Conservation (phyloP, 2,329 filamentous ascomycete genomes). For the Xylariaceae sp. region DNA sequence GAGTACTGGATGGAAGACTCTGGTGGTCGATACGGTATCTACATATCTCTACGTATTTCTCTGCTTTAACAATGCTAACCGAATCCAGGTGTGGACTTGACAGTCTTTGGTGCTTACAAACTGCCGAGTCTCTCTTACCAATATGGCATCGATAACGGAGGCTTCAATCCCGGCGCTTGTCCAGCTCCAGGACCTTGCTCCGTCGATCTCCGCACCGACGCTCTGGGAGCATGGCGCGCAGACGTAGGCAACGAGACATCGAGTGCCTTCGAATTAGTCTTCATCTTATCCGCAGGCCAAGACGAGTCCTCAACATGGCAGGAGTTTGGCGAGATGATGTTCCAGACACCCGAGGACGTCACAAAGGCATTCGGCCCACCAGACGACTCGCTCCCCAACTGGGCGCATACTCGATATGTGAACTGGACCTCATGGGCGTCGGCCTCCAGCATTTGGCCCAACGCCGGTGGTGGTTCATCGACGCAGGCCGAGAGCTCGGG, state of each 20-base stretch:
- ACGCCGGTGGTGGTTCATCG: slow-evolving; percentile 47
- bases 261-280: slow-evolving; percentile 45
- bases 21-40: slow-evolving; percentile 37
- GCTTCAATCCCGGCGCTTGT: slow-evolving; percentile 45
- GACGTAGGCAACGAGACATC: slow-evolving; percentile 48
- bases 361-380: slow-evolving; percentile 47
- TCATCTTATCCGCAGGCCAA: slow-evolving; percentile 50
- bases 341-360: slow-evolving; percentile 42
- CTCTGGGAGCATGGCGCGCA: slow-evolving; percentile 43
- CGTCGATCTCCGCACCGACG: slow-evolving; percentile 45
- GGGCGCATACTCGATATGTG: slow-evolving; percentile 46
- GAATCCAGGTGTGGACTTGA: slow-evolving; percentile 44
- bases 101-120: slow-evolving; percentile 47
- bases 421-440: slow-evolving; percentile 50
- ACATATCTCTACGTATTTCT: not conserved
- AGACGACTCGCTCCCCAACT: slow-evolving; percentile 39
- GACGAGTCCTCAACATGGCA: slow-evolving; percentile 53
- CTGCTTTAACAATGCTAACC: not conserved
- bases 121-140: slow-evolving; percentile 44
- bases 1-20: slow-evolving; percentile 56
- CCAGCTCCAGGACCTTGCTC: slow-evolving; percentile 40
- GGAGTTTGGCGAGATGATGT: slow-evolving; percentile 52
- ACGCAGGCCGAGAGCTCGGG: slow-evolving; percentile 50
- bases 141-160: slow-evolving; percentile 44
- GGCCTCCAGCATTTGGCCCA: slow-evolving; percentile 48